Base-by-base conservation (phyloP, 73 alveolate species). In the Diophrys appendiculata region DNA sequence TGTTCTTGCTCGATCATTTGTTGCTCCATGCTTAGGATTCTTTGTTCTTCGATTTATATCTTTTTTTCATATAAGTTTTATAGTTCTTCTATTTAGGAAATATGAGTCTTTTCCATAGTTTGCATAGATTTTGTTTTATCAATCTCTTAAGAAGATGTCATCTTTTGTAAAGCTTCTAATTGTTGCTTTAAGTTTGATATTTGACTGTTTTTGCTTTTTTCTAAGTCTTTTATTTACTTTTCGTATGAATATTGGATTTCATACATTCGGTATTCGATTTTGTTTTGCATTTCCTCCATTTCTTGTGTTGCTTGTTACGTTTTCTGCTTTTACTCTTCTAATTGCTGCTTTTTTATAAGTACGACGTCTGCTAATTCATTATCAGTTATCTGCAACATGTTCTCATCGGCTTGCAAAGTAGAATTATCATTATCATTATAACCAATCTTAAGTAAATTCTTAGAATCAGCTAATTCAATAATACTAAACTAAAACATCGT, bases 291-390 rank as follows among this genome's bases (percentile, higher is more conserved):
- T 35, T 93, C 90, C 25, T 81, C 83, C 74, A 92, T 80, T 56
- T 90, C 97, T 55, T 74, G 80, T 76, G 79, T 71, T 0, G 87
- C 78, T 77, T 92, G 77, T 72, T 90, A 93, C 75, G 79, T 84
- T 72, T 87, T 92, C 33, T 83, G 34, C 69, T 71, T 86, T 86
- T 89, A 94, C 31, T 82, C 89, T 56, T 89, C 97, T 67, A 94
- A 81, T 32, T 91, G 95, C 43, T 88, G 67, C 76, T 91, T 81
- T 33, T 85, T 85, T 13, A 94, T 94, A 31, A 94, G 81, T 34
- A 94, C 94, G 30, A 94, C 88, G 83, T 94, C 97, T 27, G 99
- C 95, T 23, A 94, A 90, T 28, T 80, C 93, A 28, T 89, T 94
- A 80, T 92, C 97, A 1, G 92, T 97, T 0, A 87, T 81, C 82